Evolutionary conservation across 805 yeast species (phyloP).

Genomic region (Lipomyces yamanashiensis): DNA sequence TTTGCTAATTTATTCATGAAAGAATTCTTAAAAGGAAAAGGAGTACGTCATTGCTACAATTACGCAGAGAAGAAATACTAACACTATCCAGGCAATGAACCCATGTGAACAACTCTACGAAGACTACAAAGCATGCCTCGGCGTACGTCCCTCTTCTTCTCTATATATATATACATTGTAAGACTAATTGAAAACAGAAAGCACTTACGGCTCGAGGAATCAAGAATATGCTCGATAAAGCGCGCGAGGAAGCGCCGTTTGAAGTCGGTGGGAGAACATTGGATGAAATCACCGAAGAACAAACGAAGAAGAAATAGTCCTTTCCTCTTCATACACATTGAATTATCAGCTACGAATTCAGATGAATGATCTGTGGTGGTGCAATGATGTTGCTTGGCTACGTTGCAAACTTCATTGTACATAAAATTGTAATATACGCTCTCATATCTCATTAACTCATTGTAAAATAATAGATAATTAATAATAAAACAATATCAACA

Average conservation of each 20-base stretch:
- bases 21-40: conserved; percentile 55
- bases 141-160: conserved; percentile 49
- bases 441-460: not conserved
- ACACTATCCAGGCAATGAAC: conserved; percentile 57
- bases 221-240: conserved; percentile 82
- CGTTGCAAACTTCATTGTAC: not conserved
- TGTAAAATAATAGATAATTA: not conserved
- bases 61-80: not conserved
- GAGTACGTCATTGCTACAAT: conserved; percentile 43
- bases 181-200: conserved; percentile 39
- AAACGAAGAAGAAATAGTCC: conserved; percentile 6
- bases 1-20: conserved; percentile 45
- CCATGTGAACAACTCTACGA: conserved; percentile 93
- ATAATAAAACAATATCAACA: not conserved
- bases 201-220: conserved; percentile 74
- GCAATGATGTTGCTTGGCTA: no score
- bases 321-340: not conserved
- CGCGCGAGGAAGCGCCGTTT: conserved; percentile 88
- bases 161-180: no score
- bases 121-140: conserved; percentile 85
- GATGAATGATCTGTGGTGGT: no score
- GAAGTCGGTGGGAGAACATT: conserved; percentile 61
- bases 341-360: no score
- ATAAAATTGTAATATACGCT: not conserved
- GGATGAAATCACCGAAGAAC: conserved; percentile 32